Evolutionary conservation across 1,284 basidiomycete genomes (phyloP), one percentile per base, ranked within the genome.

Genomic region (Naganishia cerealis): DNA sequence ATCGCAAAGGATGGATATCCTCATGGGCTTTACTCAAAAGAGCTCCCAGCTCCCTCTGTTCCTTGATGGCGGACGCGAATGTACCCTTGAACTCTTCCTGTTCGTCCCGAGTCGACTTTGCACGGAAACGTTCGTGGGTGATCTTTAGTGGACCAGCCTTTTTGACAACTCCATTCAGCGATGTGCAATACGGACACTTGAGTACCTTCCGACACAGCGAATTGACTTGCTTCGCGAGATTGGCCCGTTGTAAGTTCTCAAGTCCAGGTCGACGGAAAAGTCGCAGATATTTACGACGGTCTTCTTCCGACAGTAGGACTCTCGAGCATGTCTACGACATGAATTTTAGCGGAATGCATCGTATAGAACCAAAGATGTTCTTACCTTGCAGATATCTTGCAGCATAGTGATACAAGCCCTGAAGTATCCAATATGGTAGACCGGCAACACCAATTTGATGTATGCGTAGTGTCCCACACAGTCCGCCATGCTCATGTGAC

Each of bases 381-480:
- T 56, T 69, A 92, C 92, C 83, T 97, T 98, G 86, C 94, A 98
- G 74, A 97, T 93, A 75, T 90, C 91, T 79, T 99, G 96, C 0
- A 99, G 85, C 74, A 99, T 92, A 56, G 87, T 86, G 69, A 99
- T 92, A 15, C 90, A 92, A 71, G 97, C 93, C 77, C 94, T 93
- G 84, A 99, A 97, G 82, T 93, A 99, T 16, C 96, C 96, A 71
- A 98, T 92, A 78, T 99, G 94, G 77, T 98, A 99, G 15, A 98
- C 94, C 0, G 95, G 95, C 15, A 99, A 88, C 39, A 91, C 88
- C 43, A 99, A 86, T 81, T 95, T 95, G 83, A 97, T 94, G 81
- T 95, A 96, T 8, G 94, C 94, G 79, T 95, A 97, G 80, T 98
- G 94, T 1, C 96, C 96, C 7, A 98, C 94, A 78, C 96, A 99